phyloP scores from a whole-genome alignment of 768 basidiomycete genomes.

The Boletus fagicola region DNA sequence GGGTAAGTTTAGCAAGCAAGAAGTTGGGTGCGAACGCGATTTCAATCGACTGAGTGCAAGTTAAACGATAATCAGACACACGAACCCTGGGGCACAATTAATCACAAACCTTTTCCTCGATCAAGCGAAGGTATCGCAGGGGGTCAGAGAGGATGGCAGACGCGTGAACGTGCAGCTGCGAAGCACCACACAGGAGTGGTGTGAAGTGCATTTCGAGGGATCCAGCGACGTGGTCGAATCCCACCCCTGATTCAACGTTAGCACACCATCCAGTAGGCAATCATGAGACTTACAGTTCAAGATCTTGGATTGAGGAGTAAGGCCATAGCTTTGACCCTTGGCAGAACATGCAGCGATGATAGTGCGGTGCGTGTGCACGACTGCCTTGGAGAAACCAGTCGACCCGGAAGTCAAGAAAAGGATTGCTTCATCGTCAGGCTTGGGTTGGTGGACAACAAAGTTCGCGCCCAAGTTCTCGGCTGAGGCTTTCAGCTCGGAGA shows the following conservation, averaged over 20 bases:
- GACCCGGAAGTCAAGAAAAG: conserved; percentile 44
- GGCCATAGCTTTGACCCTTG: conserved; percentile 35
- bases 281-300: conserved; percentile 37
- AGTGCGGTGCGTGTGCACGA: conserved; percentile 39
- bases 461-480: conserved; percentile 7
- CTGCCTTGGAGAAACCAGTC: conserved; percentile 45
- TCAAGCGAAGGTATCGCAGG: conserved; percentile 28
- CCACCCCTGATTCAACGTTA: conserved; percentile 35
- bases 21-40: conserved; percentile 43
- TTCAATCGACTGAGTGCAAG: conserved; percentile 31
- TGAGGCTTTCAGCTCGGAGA: conserved; percentile 22
- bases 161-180: conserved; percentile 24
- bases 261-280: not conserved
- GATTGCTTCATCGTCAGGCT: conserved; percentile 32
- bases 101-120: conserved; percentile 36
- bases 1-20: conserved; percentile 38
- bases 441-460: conserved; percentile 20
- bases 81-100: conserved; percentile 1
- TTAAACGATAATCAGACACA: not conserved
- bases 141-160: conserved; percentile 27
- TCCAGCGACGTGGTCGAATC: conserved; percentile 46
- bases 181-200: conserved; percentile 33
- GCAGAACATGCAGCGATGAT: conserved; percentile 34
- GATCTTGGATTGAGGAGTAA: conserved; percentile 35
- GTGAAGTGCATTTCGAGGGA: conserved; percentile 43